Conservation (phyloP, 1,139 yeast species). For the Geotrichum europaeum region DNA sequence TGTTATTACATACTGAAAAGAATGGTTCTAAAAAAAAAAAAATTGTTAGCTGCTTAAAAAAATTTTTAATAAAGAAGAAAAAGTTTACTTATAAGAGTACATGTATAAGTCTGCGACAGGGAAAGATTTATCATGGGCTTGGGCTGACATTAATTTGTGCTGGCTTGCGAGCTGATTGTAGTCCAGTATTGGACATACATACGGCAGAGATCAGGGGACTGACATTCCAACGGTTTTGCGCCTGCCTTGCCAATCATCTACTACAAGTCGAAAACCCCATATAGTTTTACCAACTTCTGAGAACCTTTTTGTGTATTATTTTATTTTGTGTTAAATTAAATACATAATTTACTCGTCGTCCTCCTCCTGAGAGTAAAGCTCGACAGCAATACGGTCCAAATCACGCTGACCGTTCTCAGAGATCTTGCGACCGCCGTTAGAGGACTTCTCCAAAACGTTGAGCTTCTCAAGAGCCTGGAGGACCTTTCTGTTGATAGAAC, state of each 20-base stretch:
- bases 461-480: constrained; percentile 97
- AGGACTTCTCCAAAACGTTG: constrained; percentile 93
- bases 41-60: no score
- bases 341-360: constrained; percentile 39
- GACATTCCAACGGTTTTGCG: background rate
- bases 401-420: constrained; percentile 99
- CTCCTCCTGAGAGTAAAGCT: constrained; percentile 81
- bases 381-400: constrained; percentile 99
- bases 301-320: constrained; percentile 4
- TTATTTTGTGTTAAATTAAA: constrained; percentile 9
- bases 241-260: no score
- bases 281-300: background rate
- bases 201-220: background rate
- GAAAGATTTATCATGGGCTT: no score
- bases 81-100: no score
- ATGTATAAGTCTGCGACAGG: no score
- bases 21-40: no score
- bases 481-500: constrained; percentile 98
- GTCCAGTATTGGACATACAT: no score
- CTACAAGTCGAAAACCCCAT: background rate
- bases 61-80: no score
- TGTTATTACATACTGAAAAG: no score
- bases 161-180: no score
- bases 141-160: no score
- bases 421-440: constrained; percentile 99